Percentiles rank a stretch among this genome's conserved stretches.
Evolutionary conservation across 2,329 filamentous ascomycete species (phyloP).

Genomic region (Scytalidium sp.): DNA sequence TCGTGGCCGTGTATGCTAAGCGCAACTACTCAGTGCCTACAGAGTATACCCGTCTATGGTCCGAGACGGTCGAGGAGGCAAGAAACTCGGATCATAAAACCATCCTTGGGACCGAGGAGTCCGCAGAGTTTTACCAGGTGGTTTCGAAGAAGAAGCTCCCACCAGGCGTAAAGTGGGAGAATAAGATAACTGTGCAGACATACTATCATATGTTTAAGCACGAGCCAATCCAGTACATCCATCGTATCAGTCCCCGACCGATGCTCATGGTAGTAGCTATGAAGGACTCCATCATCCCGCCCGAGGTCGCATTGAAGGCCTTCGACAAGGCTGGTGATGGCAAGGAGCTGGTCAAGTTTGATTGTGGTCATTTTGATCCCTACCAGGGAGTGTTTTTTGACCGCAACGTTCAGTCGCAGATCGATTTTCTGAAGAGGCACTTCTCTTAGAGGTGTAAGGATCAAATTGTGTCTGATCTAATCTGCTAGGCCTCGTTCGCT

Average conservation of each 20-base stretch:
- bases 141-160: too few relatives aligned
- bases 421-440: slow-evolving; percentile 28
- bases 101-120: too few relatives aligned
- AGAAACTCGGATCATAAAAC: too few relatives aligned
- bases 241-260: slow-evolving; percentile 33
- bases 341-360: slow-evolving; percentile 32
- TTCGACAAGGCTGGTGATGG: slow-evolving; percentile 33
- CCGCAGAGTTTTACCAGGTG: too few relatives aligned
- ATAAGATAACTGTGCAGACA: slow-evolving; percentile 31
- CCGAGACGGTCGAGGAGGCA: too few relatives aligned
- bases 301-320: slow-evolving; percentile 28
- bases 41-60: slow-evolving; percentile 3
- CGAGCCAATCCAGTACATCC: slow-evolving; percentile 25
- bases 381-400: slow-evolving; percentile 27
- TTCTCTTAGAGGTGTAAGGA: not conserved
- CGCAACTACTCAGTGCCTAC: slow-evolving; percentile 1
- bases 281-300: slow-evolving; percentile 28
- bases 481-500: too few relatives aligned
- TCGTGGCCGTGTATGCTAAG: not conserved
- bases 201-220: slow-evolving; percentile 17
- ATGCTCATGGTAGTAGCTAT: slow-evolving; percentile 32
- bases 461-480: too few relatives aligned
- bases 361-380: slow-evolving; percentile 35
- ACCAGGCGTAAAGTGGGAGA: slow-evolving; percentile 27
- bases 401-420: slow-evolving; percentile 27